These are phyloP conservation scores for Nakaseomyces sp. DNA, from an alignment of 1,139 yeast genomes.

Conservation along the genomic window DNA sequence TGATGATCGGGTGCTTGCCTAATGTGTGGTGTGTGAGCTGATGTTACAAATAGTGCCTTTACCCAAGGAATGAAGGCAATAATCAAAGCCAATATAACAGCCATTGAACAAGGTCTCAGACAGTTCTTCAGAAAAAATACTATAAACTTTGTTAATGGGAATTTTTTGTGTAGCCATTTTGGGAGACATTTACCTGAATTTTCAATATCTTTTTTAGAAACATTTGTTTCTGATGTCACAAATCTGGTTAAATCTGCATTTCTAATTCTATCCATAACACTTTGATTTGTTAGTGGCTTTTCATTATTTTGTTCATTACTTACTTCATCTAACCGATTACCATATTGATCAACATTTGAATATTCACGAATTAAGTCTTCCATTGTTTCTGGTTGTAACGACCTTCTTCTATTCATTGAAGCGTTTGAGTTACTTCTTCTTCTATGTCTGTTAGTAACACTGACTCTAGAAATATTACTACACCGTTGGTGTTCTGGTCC, in stretches of 20 bases:
- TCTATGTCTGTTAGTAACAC: not conserved
- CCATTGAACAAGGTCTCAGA: slow-evolving; percentile 57
- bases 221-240: slow-evolving; percentile 30
- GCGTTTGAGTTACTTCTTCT: not conserved
- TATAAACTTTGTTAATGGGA: slow-evolving; percentile 24
- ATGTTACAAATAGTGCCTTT: slow-evolving; percentile 62
- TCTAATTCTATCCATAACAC: slow-evolving; percentile 10
- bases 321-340: slow-evolving; percentile 14
- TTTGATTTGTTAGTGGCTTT: not conserved
- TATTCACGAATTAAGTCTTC: slow-evolving; percentile 54
- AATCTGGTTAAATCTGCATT: slow-evolving; percentile 26
- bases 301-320: slow-evolving; percentile 3
- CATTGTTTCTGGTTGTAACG: slow-evolving; percentile 44
- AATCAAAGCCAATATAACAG: slow-evolving; percentile 52
- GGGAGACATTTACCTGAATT: slow-evolving; percentile 28
- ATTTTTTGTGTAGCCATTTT: slow-evolving; percentile 19
- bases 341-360: slow-evolving; percentile 39
- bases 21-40: slow-evolving; percentile 32
- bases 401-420: not conserved
- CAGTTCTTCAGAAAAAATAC: slow-evolving; percentile 48
- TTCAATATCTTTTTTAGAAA: slow-evolving; percentile 26
- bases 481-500: not conserved
- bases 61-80: slow-evolving; percentile 83
- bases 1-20: slow-evolving; percentile 69
- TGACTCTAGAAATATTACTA: not conserved